Conservation (phyloP, 1,284 basidiomycete genomes). For the Ceratobasidium sp. region DNA sequence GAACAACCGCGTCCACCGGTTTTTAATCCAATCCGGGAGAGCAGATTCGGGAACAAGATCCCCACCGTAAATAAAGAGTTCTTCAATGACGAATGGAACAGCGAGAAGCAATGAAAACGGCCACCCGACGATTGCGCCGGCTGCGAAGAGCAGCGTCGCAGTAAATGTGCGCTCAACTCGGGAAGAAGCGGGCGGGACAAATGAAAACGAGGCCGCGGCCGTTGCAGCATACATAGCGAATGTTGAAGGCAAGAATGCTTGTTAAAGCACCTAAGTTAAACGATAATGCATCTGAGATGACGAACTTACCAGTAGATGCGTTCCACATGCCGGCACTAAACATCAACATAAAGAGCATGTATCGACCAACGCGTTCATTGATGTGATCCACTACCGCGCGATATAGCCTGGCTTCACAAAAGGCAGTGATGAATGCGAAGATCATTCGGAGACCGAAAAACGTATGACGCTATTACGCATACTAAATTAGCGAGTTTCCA, state of each 20-base stretch:
- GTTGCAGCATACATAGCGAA: conserved; percentile 93
- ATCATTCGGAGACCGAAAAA: conserved; percentile 90
- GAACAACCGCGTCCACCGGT: conserved; percentile 68
- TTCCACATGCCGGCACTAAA: conserved; percentile 94
- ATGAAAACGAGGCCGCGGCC: conserved; percentile 78
- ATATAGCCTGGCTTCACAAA: conserved; percentile 87
- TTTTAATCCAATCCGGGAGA: conserved; percentile 62
- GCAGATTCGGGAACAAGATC: conserved; percentile 67
- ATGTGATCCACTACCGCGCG: conserved; percentile 80
- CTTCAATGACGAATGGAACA: conserved; percentile 90
- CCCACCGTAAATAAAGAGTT: conserved; percentile 79
- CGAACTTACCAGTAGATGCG: conserved; percentile 73
- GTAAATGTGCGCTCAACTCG: conserved; percentile 63
- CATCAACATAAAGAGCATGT: conserved; percentile 84
- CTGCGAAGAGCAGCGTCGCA: conserved; percentile 75
- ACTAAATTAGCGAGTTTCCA: conserved; percentile 46
- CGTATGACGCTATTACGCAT: conserved; percentile 64
- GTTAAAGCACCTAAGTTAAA: conserved; percentile 13
- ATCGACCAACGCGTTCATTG: conserved; percentile 89
- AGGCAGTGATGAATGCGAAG: conserved; percentile 75
- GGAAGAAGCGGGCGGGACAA: conserved; percentile 69
- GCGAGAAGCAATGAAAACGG: conserved; percentile 89
- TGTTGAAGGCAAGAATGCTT: conserved; percentile 91
- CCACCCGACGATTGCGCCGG: conserved; percentile 93
- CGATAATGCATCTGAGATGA: conserved; percentile 30